Conservation (phyloP, 768 basidiomycete genomes). For the Pisolithus albus region DNA sequence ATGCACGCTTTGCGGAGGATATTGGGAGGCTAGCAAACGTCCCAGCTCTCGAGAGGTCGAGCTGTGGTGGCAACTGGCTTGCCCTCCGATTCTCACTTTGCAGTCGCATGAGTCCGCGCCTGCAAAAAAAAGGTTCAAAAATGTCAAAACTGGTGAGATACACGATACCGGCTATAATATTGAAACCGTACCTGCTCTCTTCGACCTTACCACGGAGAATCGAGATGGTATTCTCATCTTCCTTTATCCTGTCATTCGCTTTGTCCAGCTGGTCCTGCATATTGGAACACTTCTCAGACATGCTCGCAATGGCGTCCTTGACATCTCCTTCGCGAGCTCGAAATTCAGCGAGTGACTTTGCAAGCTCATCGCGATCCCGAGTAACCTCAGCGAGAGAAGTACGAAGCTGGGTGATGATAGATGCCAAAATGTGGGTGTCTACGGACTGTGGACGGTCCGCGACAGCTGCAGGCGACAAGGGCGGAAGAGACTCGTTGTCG, state of each 20-base stretch:
- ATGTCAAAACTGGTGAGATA: constrained; percentile 6
- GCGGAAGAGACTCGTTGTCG: constrained; percentile 52
- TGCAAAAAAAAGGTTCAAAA: constrained; percentile 17
- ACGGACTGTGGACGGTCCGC: constrained; percentile 43
- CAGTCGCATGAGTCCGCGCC: constrained; percentile 81
- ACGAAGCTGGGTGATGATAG: constrained; percentile 68
- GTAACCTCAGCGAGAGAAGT: constrained; percentile 56
- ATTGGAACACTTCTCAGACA: constrained; percentile 58
- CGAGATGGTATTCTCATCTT: constrained; percentile 71
- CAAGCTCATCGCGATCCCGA: constrained; percentile 66
- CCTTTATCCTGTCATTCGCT: constrained; percentile 46
- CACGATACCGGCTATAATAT: background rate
- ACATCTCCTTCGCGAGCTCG: constrained; percentile 52
- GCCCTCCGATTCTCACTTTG: constrained; percentile 70
- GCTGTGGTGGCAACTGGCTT: constrained; percentile 42
- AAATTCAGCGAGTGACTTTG: constrained; percentile 42
- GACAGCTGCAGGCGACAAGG: constrained; percentile 33
- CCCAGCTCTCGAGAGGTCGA: constrained; percentile 52
- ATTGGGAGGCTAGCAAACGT: constrained; percentile 33
- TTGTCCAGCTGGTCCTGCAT: constrained; percentile 52
- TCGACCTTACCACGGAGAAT: constrained; percentile 79
- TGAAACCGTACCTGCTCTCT: constrained; percentile 62
- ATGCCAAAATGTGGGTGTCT: constrained; percentile 69
- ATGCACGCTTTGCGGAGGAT: constrained; percentile 58
- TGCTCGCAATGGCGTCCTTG: constrained; percentile 54